Percentiles rank a stretch among this genome's conserved stretches.
Evolutionary conservation across 345 rosid species (phyloP).

Genomic region (Lepidium sativum): DNA sequence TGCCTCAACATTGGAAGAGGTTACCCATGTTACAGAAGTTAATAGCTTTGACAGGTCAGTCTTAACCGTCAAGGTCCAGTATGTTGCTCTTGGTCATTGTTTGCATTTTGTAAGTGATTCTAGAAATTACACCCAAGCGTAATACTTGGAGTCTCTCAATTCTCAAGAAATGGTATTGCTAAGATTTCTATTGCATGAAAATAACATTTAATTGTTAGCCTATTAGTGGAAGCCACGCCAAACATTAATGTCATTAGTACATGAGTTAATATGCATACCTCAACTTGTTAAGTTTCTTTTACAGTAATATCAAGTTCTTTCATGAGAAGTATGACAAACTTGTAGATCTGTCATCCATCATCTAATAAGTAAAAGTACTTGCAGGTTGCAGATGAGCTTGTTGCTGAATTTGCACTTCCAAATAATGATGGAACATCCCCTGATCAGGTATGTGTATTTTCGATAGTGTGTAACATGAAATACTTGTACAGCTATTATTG

Average conservation of each 20-base stretch:
- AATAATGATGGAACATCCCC: constrained; percentile 56
- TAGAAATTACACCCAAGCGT: neutral
- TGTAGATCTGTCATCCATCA: constrained; percentile 1
- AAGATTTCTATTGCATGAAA: neutral
- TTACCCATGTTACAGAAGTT: constrained; percentile 20
- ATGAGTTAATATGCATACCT: neutral
- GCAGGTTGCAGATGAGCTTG: constrained; percentile 99
- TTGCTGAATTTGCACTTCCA: constrained; percentile 94
- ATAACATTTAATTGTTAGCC: too few species aligned
- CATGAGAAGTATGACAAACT: neutral
- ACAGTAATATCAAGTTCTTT: constrained; percentile 28
- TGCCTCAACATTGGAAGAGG: constrained; percentile 24
- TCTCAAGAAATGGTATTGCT: neutral
- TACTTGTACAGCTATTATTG: neutral
- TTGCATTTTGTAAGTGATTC: neutral
- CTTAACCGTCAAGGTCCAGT: constrained; percentile 3
- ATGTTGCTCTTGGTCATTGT: neutral
- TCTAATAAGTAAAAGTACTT: constrained; percentile 33
- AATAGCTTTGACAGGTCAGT: constrained; percentile 41
- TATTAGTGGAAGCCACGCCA: neutral
- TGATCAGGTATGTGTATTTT: constrained; percentile 65
- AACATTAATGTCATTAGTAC: neutral
- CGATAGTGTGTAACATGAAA: neutral
- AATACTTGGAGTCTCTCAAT: neutral
- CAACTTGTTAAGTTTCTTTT: constrained; percentile 1